These are phyloP conservation scores for Candida ulmi DNA, from an alignment of 805 yeast genomes.

Conservation along the genomic window DNA sequence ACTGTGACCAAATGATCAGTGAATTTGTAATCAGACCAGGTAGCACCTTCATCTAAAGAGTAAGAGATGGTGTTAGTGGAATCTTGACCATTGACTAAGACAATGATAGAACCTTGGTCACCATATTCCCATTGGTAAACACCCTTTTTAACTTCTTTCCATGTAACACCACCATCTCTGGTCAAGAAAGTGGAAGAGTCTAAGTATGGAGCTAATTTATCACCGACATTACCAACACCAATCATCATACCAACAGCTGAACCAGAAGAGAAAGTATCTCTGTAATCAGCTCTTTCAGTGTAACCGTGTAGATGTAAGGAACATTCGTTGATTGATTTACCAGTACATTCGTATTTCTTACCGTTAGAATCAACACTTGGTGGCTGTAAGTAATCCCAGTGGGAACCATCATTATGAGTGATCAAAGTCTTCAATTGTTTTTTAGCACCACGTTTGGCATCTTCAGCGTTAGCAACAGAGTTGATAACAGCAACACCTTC, in stretches of 20 bases:
- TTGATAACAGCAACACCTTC: constrained; percentile 84
- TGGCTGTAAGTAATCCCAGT: constrained; percentile 70
- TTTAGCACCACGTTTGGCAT: constrained; percentile 35
- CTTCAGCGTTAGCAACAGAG: constrained; percentile 51
- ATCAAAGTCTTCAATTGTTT: constrained; percentile 68
- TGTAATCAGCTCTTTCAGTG: constrained; percentile 76
- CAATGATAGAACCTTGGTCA: constrained; percentile 85
- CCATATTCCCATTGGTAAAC: constrained; percentile 92
- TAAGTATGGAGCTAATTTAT: constrained; percentile 37
- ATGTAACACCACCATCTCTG: constrained; percentile 85
- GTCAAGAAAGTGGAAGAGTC: constrained; percentile 71
- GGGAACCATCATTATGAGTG: constrained; percentile 87
- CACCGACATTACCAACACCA: constrained; percentile 94
- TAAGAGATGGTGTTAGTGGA: constrained; percentile 54
- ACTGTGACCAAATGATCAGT: constrained; percentile 49
- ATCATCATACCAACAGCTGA: constrained; percentile 86
- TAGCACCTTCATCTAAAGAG: constrained; percentile 74
- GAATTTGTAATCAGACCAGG: constrained; percentile 69
- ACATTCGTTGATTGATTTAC: constrained; percentile 51
- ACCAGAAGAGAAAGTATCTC: constrained; percentile 83
- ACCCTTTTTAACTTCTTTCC: constrained; percentile 77
- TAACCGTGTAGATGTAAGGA: constrained; percentile 84
- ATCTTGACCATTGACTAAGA: constrained; percentile 56
- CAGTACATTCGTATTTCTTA: constrained; percentile 46
- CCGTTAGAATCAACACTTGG: constrained; percentile 64